Percentiles rank a stretch among this genome's conserved stretches.
These are phyloP conservation scores for Elsinoe necatrix DNA, from an alignment of 2,329 filamentous ascomycete species.

Conservation along the genomic window DNA sequence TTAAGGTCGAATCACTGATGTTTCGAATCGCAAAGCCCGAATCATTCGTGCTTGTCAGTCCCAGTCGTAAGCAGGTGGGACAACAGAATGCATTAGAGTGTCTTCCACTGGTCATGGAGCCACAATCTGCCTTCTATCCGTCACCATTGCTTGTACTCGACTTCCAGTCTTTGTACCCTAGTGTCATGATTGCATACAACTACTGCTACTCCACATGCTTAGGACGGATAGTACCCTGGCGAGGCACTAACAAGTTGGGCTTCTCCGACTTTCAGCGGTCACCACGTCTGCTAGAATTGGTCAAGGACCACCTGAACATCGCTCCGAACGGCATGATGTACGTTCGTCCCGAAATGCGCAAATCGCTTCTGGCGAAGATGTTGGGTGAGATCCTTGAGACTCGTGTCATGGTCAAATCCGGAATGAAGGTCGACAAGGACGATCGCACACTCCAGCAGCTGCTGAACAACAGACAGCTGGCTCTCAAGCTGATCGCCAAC, in stretches of 20 bases:
- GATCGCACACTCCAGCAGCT: constrained; percentile 78
- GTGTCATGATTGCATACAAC: constrained; percentile 98
- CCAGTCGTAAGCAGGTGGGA: constrained; percentile 83
- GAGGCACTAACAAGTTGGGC: constrained; percentile 89
- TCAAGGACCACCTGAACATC: constrained; percentile 82
- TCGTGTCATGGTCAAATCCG: constrained; percentile 92
- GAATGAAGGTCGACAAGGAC: constrained; percentile 89
- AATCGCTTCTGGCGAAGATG: constrained; percentile 92
- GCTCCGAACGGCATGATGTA: constrained; percentile 97
- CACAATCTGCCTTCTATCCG: constrained; percentile 86
- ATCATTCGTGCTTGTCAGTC: constrained; percentile 83
- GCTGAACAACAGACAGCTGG: constrained; percentile 86
- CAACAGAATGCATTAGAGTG: constrained; percentile 92
- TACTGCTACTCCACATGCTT: constrained; percentile 97
- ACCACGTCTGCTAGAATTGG: constrained; percentile 62
- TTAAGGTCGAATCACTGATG: constrained; percentile 98
- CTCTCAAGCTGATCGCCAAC: constrained; percentile 93
- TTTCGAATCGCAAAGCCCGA: constrained; percentile 97
- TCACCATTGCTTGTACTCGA: constrained; percentile 86
- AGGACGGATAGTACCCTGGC: constrained; percentile 76
- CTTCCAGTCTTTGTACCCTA: constrained; percentile 93
- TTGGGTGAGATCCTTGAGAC: constrained; percentile 91
- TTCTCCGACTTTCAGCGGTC: constrained; percentile 80
- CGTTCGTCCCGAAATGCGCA: constrained; percentile 72
- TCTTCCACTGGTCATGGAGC: constrained; percentile 92